Evolutionary conservation across 208 protist species (phyloP).

Genomic region (Acanthamoeba culbertsoni): DNA sequence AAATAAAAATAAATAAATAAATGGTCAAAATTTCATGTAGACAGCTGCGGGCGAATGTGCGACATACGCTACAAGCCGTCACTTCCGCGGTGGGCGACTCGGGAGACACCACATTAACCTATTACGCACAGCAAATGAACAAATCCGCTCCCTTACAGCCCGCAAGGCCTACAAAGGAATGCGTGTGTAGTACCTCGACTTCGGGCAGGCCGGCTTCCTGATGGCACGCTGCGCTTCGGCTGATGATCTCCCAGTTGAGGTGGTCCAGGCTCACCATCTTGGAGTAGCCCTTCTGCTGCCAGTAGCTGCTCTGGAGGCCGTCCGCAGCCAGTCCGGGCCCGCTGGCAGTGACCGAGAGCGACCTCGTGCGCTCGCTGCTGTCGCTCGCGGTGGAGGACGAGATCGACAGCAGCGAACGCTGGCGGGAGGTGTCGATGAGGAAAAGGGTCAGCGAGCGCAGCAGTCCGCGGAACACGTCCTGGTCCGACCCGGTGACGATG

Average conservation of each 20-base stretch:
- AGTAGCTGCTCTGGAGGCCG: not conserved
- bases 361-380: not conserved
- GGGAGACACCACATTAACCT: not conserved
- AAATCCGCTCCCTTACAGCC: no score
- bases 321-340: not conserved
- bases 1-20: no score
- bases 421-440: constrained; percentile 11
- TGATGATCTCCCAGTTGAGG: constrained; percentile 4
- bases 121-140: not conserved
- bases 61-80: not conserved
- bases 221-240: not conserved
- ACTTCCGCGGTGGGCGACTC: not conserved
- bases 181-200: not conserved
- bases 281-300: constrained; percentile 33
- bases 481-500: not conserved
- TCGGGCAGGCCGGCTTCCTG: not conserved
- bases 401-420: not conserved
- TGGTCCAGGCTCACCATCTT: not conserved
- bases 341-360: no score
- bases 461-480: not conserved
- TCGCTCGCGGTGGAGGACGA: not conserved
- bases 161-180: no score
- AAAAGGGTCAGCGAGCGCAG: not conserved
- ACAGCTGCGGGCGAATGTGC: not conserved
- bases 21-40: not conserved